A percentile compares a stretch with the other conserved stretches of the same genome.
Evolutionary conservation across 805 yeast species (phyloP).

Genomic region (Lachancea lanzarotensis): DNA sequence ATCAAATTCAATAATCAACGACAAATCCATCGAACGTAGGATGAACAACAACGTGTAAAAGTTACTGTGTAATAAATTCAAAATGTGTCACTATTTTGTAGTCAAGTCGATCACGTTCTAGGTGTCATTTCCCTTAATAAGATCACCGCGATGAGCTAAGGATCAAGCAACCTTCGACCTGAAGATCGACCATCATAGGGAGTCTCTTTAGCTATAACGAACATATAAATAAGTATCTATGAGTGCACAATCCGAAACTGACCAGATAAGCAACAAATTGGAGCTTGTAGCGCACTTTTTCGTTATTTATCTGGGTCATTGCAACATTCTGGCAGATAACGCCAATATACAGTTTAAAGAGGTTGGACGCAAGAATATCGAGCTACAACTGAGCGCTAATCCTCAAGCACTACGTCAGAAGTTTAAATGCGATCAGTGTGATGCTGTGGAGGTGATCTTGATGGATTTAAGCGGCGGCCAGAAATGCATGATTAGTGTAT

Average conservation of each 20-base stretch:
- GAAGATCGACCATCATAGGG: neutral
- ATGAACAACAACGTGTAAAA: neutral
- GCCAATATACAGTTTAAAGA: conserved; percentile 5
- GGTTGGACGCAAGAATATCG: conserved; percentile 4
- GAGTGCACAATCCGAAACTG: neutral
- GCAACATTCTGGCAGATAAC: conserved; percentile 1
- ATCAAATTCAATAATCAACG: neutral
- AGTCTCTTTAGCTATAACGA: neutral
- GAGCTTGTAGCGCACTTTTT: conserved; percentile 9
- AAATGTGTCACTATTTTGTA: neutral
- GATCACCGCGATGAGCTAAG: conserved; percentile 1
- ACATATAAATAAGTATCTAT: neutral
- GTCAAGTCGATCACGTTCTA: neutral
- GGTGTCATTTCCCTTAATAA: neutral
- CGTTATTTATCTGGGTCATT: conserved; percentile 6
- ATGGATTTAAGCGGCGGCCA: conserved; percentile 9
- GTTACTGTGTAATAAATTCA: neutral
- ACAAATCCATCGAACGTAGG: neutral
- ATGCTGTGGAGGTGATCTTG: conserved; percentile 6
- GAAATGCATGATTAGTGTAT: conserved; percentile 17
- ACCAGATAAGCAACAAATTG: conserved; percentile 7
- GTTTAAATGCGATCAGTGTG: neutral
- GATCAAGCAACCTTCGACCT: too few species aligned
- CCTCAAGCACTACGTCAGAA: neutral
- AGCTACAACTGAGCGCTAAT: conserved; percentile 1